Base-by-base conservation (phyloP, 169 alveolate genomes). In the Cryptosporidium sp. region DNA sequence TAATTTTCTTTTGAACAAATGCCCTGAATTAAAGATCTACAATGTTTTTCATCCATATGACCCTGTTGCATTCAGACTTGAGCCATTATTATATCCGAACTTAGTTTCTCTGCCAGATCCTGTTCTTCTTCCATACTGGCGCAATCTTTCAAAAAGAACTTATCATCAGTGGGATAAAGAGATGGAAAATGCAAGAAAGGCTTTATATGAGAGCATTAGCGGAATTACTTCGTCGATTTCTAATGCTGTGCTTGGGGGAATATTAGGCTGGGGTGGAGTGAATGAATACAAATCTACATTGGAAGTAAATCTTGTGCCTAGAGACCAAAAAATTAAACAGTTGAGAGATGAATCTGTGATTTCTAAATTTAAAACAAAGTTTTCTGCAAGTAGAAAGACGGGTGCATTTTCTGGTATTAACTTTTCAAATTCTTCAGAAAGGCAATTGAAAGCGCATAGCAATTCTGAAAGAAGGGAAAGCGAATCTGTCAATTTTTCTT, bases 161-260 rank as follows among this genome's bases (percentile, higher is more conserved):
- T 95, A 96, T 95, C 94, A 94, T 71, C 96, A 93, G 68, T 93
- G 96, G 96, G 97, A 95, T 75, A 92, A 93, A 84, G 93, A 92
- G 65, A 91, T 93, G 93, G 94, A 93, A 48, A 93, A 86, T 86
- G 94, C 94, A 29, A 92, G 92, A 50, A 80, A 70, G 67, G 94
- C 93, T 14, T 74, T 92, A 35, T 92, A 89, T 48, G 93, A 92
- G 41, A 91, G 92, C 51, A 85, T 92, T 41, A 92, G 92, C 70
- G 94, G 92, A 61, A 70, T 92, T 31, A 92, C 94, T 39, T 92
- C 94, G 37, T 92, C 94, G 16, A 92, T 92, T 52, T 89, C 93
- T 23, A 92, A 86, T 45, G 94, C 41, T 18, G 89, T 80, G 8
- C 75, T 80, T 14, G 89, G 89, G 3, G 89, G 89, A 67, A 80